A percentile compares a stretch with the other conserved stretches of the same genome.
Conservation (phyloP, 179 eudicot genomes). For the Sideroxylon spinosum region DNA sequence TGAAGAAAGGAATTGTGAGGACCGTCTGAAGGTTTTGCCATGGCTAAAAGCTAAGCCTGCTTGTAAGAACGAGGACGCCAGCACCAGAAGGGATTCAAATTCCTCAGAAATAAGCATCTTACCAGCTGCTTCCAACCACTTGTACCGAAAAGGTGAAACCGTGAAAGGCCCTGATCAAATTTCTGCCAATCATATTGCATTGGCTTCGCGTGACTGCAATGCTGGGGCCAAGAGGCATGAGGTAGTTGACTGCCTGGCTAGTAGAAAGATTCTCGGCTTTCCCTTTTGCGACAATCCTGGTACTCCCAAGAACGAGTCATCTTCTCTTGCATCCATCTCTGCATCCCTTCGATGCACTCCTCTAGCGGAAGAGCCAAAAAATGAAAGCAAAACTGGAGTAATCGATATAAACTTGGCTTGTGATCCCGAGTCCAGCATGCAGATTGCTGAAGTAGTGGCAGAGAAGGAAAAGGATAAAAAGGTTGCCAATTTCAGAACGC, state of each 20-base stretch:
- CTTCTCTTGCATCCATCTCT: slow-evolving; percentile 25
- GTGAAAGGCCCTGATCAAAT: slow-evolving; percentile 20
- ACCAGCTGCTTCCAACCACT: slow-evolving; percentile 19
- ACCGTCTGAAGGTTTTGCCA: slow-evolving; percentile 42
- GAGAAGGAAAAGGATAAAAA: slow-evolving; percentile 32
- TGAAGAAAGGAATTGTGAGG: slow-evolving; percentile 29
- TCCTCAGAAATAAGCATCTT: slow-evolving; percentile 22
- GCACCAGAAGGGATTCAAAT: slow-evolving; percentile 26
- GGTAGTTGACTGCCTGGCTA: slow-evolving; percentile 21
- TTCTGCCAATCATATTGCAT: slow-evolving; percentile 19
- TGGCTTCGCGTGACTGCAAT: slow-evolving; percentile 31
- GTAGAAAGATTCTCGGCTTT: slow-evolving; percentile 56
- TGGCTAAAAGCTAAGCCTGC: slow-evolving; percentile 59
- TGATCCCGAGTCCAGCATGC: slow-evolving; percentile 38
- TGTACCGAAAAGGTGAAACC: slow-evolving; percentile 15
- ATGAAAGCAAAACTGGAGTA: slow-evolving; percentile 30
- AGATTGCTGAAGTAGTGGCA: slow-evolving; percentile 18
- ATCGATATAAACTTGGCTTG: slow-evolving; percentile 76
- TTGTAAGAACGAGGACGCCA: slow-evolving; percentile 26
- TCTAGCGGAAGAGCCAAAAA: slow-evolving; percentile 23
- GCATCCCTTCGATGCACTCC: slow-evolving; percentile 22
- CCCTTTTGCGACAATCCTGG: slow-evolving; percentile 43
- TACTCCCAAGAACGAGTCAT: slow-evolving; percentile 29
- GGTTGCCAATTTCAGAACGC: slow-evolving; percentile 27
- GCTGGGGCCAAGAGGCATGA: slow-evolving; percentile 24